Base-by-base conservation (phyloP, 108 stramenopile species). In the Cyclotella kingstonii region DNA sequence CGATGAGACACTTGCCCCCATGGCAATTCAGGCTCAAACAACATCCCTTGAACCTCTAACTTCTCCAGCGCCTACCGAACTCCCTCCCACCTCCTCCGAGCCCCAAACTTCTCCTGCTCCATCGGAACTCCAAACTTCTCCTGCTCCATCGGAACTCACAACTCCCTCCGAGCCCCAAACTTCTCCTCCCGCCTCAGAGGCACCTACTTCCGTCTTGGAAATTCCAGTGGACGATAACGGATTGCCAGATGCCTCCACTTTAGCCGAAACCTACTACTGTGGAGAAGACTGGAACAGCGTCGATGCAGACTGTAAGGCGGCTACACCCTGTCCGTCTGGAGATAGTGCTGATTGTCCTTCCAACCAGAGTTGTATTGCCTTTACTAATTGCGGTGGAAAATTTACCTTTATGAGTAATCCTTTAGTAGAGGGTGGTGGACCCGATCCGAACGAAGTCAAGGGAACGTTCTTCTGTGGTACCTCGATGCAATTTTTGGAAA, bases 401-500 rank as follows among this genome's bases (percentile, higher is more conserved):
- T 74, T 66, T 23, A 41, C 51, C 9, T 74, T 74, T 23, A 60
- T 66, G 1, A 60, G 51, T 35, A 49, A 74, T 66, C 73, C 73
- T 2, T 61, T 54, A 18, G 60, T 74, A 1, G 73, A 66, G 29
- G 73, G 73, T 30, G 73, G 73, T 45, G 73, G 73, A 51, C 73
- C 73, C 19, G 54, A 74, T 54, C 46, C 47, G 2, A 60, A 74
- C 4, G 19, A 28, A 25, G 73, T 74, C 42, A 74, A 74, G 60
- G 36, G 60, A 26, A 74, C 73, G 0, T 74, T 74, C 43, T 74
- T 53, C 49, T 74, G 73, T 39, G 73, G 73, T 30, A 61, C 73
- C 11, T 66, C 64, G 11, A 54, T 57, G 65, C 73, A 74, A 49
- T 74, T 74, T 48, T 66, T 74, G 60, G 65, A 74, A 46, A 74